Evolutionary conservation across 2,329 filamentous ascomycete genomes (phyloP).

Genomic region (Fusarium sp.): DNA sequence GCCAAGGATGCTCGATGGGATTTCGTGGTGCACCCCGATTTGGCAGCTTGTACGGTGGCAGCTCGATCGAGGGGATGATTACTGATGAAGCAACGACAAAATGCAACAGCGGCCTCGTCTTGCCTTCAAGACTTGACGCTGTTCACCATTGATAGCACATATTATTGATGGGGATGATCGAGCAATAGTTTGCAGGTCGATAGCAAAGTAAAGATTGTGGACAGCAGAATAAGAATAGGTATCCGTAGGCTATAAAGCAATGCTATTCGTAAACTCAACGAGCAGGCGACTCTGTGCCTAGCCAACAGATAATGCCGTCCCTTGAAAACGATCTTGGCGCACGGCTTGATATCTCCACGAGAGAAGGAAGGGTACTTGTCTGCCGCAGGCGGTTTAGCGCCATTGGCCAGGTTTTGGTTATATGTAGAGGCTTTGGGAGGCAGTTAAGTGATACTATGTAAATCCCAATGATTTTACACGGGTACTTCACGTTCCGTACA

Average conservation of each 20-base stretch:
- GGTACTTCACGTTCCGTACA: neutral
- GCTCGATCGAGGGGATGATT: neutral
- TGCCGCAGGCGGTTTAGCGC: neutral
- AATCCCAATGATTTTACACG: neutral
- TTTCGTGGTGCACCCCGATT: neutral
- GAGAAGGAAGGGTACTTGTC: neutral
- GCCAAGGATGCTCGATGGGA: neutral
- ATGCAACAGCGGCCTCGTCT: neutral
- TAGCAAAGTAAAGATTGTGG: slow-evolving; percentile 4
- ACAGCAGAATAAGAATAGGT: neutral
- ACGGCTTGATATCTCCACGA: neutral
- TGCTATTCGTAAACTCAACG: neutral
- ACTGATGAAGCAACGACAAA: neutral
- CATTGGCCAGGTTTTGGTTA: neutral
- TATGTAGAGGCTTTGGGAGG: neutral
- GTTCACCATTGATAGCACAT: neutral
- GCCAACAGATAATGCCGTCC: neutral
- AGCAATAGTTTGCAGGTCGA: neutral
- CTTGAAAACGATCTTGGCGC: neutral
- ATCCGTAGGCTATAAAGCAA: too few species aligned
- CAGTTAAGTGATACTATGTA: neutral
- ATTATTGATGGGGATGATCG: neutral
- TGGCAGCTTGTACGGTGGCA: neutral
- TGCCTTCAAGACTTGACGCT: neutral
- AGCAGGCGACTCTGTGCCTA: neutral